These are phyloP conservation scores for Pichia sp. DNA, from an alignment of 1,139 yeast species.

Conservation along the genomic window DNA sequence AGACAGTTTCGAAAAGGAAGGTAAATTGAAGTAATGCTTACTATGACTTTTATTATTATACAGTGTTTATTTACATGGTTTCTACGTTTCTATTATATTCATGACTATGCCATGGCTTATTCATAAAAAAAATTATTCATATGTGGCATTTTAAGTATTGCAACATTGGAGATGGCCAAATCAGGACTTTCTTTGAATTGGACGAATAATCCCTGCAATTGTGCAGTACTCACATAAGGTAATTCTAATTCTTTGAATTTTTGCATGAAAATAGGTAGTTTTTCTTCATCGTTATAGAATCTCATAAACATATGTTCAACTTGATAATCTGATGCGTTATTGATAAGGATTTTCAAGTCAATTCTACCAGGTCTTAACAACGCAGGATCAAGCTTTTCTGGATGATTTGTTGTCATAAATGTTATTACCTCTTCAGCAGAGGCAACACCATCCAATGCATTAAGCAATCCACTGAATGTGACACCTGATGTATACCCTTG, in stretches of 20 bases:
- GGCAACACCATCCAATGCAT: constrained; percentile 97
- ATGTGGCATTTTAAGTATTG: constrained; percentile 34
- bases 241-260: constrained; percentile 44
- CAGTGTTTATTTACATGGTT: constrained; percentile 5
- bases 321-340: constrained; percentile 80
- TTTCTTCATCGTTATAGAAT: constrained; percentile 68
- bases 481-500: constrained; percentile 73
- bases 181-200: constrained; percentile 82
- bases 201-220: constrained; percentile 90
- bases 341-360: constrained; percentile 74
- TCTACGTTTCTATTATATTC: background rate
- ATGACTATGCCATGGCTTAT: constrained; percentile 3
- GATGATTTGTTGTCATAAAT: constrained; percentile 97
- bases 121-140: constrained; percentile 29
- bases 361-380: constrained; percentile 89
- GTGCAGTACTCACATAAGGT: constrained; percentile 78
- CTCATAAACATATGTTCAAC: constrained; percentile 78
- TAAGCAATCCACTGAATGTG: constrained; percentile 87
- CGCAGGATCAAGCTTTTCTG: constrained; percentile 84
- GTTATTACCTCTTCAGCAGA: constrained; percentile 95
- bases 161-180: constrained; percentile 64
- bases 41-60: background rate
- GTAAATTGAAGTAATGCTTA: constrained; percentile 4
- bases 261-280: constrained; percentile 57
- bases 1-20: constrained; percentile 24